Percentiles rank a stretch among this genome's conserved stretches.
These are phyloP conservation scores for Hymenoscyphus scutula DNA, from an alignment of 2,329 filamentous ascomycete genomes.

Conservation along the genomic window DNA sequence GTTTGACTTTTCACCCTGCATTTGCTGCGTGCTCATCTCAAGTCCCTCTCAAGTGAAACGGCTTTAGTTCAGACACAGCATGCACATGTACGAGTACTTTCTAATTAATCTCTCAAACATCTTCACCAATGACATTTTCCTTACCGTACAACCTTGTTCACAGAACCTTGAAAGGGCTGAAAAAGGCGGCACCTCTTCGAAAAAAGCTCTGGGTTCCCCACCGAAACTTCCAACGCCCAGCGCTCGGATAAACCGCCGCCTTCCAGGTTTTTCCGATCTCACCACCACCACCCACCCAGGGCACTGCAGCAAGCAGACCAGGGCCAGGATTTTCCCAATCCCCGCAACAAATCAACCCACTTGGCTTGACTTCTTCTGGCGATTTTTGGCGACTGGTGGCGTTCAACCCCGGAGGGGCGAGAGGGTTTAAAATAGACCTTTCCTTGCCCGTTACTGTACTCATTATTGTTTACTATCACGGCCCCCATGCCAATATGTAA, in stretches of 20 bases:
- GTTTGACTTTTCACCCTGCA: neutral
- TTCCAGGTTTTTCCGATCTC: slow-evolving; percentile 4
- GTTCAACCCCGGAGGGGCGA: neutral
- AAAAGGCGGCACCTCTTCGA: neutral
- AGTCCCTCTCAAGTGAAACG: neutral
- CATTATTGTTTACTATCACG: neutral
- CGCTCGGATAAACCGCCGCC: neutral
- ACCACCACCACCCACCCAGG: neutral
- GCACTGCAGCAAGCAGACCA: neutral
- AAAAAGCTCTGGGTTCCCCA: slow-evolving; percentile 1
- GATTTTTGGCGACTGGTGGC: slow-evolving; percentile 3
- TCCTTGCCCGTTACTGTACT: neutral
- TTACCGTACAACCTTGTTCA: neutral
- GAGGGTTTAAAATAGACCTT: neutral
- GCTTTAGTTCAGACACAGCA: neutral
- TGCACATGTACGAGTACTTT: slow-evolving; percentile 1
- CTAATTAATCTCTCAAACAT: neutral
- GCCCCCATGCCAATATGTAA: neutral
- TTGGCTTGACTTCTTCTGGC: slow-evolving; percentile 2
- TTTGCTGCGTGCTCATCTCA: neutral
- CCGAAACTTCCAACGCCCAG: neutral
- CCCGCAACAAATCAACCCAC: slow-evolving; percentile 1
- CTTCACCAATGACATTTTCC: neutral
- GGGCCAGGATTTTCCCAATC: neutral
- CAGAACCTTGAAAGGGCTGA: neutral